Evolutionary conservation across 306 rosid species (phyloP).

Genomic region (Quercus rubra): DNA sequence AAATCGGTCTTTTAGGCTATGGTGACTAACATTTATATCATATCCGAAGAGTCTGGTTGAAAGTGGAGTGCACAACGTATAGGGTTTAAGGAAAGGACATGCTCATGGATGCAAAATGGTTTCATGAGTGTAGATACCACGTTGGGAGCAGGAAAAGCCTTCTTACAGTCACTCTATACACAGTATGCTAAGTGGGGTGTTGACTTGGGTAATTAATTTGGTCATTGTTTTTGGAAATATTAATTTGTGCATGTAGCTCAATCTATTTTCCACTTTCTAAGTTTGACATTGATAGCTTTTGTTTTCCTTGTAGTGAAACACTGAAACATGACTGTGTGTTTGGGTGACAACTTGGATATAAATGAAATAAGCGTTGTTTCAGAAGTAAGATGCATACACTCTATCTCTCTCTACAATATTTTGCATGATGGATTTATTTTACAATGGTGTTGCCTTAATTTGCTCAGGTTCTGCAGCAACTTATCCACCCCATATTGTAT

Average conservation of each 20-base stretch:
- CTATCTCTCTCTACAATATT: not conserved
- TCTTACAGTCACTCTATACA: no score
- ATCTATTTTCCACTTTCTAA: constrained; percentile 5
- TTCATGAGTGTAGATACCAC: no score
- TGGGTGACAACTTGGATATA: constrained; percentile 89
- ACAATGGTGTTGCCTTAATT: not conserved
- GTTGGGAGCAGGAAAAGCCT: no score
- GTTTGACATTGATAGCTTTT: constrained; percentile 18
- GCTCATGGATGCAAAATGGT: no score
- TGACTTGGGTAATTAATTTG: no score
- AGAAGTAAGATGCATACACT: constrained; percentile 41
- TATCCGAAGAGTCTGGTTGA: constrained; percentile 47
- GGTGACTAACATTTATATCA: no score
- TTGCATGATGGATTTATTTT: constrained; percentile 2
- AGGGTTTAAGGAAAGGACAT: no score
- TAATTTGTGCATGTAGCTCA: constrained; percentile 43
- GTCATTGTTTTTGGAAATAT: constrained; percentile 60
- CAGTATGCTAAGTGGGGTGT: no score
- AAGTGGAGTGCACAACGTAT: constrained; percentile 62
- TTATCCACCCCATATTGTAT: constrained; percentile 60
- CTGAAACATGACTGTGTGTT: constrained; percentile 90
- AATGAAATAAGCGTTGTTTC: constrained; percentile 8
- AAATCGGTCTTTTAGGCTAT: no score
- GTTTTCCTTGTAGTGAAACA: constrained; percentile 32
- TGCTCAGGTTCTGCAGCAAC: constrained; percentile 63